Conservation (phyloP, 176 grass and related monocot species). For the Hordeum marinum region DNA sequence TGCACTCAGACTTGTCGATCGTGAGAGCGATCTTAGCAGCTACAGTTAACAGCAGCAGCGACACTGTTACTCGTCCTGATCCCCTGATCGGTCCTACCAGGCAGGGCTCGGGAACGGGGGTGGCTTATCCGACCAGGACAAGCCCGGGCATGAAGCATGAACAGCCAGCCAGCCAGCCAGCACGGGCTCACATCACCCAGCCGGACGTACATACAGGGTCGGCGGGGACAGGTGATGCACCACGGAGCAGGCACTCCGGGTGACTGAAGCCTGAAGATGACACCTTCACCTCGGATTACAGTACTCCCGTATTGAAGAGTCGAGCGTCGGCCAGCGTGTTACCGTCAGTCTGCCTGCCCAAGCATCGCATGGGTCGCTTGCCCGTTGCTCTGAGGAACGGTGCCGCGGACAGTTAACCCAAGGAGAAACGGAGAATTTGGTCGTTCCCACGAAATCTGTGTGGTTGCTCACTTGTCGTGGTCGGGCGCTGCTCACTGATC, state of each 20-base stretch:
- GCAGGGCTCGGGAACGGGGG: not conserved
- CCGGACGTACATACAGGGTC: not conserved
- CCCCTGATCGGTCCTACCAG: slow-evolving; percentile 3
- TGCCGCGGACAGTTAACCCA: not conserved
- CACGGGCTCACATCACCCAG: not conserved
- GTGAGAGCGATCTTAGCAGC: not conserved
- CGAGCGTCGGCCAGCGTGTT: not conserved
- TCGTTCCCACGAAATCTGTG: not conserved
- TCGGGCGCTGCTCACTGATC: slow-evolving; percentile 16
- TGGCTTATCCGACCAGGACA: slow-evolving; percentile 34
- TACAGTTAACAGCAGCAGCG: not conserved
- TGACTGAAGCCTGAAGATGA: too few species aligned
- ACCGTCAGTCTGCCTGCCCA: not conserved
- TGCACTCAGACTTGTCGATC: too few species aligned
- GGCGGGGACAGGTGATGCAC: not conserved
- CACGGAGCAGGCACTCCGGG: too few species aligned
- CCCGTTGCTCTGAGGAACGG: not conserved
- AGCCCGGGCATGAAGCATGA: not conserved
- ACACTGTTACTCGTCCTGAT: not conserved
- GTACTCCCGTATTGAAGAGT: not conserved
- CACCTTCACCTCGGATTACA: not conserved
- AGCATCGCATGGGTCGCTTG: not conserved
- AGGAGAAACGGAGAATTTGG: not conserved
- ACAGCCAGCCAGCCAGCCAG: slow-evolving; percentile 11
- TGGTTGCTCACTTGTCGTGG: slow-evolving; percentile 18